A percentile compares a stretch with the other conserved stretches of the same genome.
Evolutionary conservation across 108 stramenopile genomes (phyloP).

Genomic region (Cylindrotheca closterium): DNA sequence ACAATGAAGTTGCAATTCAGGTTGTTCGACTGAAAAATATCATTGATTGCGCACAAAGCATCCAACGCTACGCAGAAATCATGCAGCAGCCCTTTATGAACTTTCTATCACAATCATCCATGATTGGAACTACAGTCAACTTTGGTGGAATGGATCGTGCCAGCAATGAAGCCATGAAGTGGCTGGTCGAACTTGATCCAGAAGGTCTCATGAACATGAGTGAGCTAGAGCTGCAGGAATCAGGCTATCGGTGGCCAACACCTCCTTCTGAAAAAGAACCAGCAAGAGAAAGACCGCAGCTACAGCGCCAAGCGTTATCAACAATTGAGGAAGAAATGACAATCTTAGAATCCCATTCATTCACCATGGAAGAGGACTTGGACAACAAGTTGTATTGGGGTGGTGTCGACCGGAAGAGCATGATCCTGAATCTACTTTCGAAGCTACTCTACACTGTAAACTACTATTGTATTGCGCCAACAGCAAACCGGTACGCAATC

Average conservation of each 20-base stretch:
- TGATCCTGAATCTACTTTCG: slow-evolving; percentile 61
- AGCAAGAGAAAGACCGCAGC: background rate
- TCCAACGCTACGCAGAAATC: slow-evolving; percentile 41
- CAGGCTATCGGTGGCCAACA: slow-evolving; percentile 30
- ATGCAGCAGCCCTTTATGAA: slow-evolving; percentile 50
- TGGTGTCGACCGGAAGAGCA: slow-evolving; percentile 39
- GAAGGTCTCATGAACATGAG: slow-evolving; percentile 42
- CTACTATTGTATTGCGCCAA: slow-evolving; percentile 72
- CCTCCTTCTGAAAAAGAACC: background rate
- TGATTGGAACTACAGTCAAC: slow-evolving; percentile 47
- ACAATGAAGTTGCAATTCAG: slow-evolving; percentile 18
- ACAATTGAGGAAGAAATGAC: slow-evolving; percentile 5
- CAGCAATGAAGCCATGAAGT: slow-evolving; percentile 41
- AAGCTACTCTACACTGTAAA: slow-evolving; percentile 66
- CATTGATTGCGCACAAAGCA: slow-evolving; percentile 39
- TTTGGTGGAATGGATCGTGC: slow-evolving; percentile 53
- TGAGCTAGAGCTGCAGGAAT: slow-evolving; percentile 30
- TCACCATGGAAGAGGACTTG: slow-evolving; percentile 2
- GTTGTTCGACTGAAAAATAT: slow-evolving; percentile 44
- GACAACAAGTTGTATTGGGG: slow-evolving; percentile 37
- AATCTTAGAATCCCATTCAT: slow-evolving; percentile 5
- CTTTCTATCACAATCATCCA: slow-evolving; percentile 50
- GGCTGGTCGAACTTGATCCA: slow-evolving; percentile 47
- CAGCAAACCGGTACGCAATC: slow-evolving; percentile 58
- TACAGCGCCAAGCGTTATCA: background rate